Conservation (phyloP, 805 yeast genomes). For the Zygosaccharomyces siamensis region DNA sequence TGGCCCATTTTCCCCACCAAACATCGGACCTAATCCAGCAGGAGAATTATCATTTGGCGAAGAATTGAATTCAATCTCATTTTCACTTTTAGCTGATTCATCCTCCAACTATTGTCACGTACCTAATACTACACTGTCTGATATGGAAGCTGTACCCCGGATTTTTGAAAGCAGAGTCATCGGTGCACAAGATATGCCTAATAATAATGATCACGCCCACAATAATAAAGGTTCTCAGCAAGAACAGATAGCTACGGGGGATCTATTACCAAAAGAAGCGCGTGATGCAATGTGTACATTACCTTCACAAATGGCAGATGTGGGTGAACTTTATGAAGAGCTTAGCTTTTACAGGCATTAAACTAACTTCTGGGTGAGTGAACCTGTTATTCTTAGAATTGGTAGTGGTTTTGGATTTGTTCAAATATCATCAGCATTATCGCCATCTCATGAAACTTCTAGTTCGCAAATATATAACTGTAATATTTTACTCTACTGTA, state of each 20-base stretch:
- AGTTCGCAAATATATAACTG: not conserved
- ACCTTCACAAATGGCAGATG: constrained; percentile 17
- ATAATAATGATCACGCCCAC: not conserved
- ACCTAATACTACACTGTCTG: constrained; percentile 7
- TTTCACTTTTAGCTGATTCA: constrained; percentile 11
- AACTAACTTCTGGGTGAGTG: not conserved
- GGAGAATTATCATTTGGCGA: constrained; percentile 7
- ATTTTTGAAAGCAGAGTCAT: constrained; percentile 11
- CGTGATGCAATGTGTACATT: constrained; percentile 2
- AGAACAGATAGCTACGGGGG: not conserved
- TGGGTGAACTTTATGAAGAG: constrained; percentile 22
- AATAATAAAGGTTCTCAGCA: not conserved
- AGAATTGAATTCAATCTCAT: constrained; percentile 13
- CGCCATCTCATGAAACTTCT: not conserved
- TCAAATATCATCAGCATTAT: not conserved
- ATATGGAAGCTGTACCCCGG: constrained; percentile 13
- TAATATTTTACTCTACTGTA: not conserved
- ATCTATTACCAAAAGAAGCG: not conserved
- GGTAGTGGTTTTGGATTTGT: not conserved
- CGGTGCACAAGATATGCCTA: constrained; percentile 4
- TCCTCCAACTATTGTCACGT: constrained; percentile 10
- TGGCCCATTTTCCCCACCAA: not conserved
- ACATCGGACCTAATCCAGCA: not conserved
- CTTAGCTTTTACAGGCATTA: constrained; percentile 23
- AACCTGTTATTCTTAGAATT: not conserved